Conservation (phyloP, 768 basidiomycete genomes). For the Agrocybe praecox region DNA sequence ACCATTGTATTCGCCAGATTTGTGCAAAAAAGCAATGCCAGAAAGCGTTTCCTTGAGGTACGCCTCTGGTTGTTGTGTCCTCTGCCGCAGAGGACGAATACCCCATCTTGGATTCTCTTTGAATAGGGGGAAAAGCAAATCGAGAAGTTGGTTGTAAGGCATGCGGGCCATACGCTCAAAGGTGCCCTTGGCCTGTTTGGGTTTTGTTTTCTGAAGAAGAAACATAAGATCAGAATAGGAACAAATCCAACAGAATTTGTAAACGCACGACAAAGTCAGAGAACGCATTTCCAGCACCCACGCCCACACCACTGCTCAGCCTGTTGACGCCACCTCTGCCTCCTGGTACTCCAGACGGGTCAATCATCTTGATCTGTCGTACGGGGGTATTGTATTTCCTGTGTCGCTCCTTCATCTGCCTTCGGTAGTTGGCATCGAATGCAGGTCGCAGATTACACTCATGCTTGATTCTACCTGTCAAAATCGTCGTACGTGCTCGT, state of each 20-base stretch:
- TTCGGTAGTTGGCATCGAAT: constrained; percentile 67
- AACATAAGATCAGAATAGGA: constrained; percentile 3
- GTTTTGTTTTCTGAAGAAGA: constrained; percentile 61
- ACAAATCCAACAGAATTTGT: constrained; percentile 4
- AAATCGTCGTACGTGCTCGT: constrained; percentile 74
- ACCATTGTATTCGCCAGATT: constrained; percentile 80
- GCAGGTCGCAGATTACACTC: constrained; percentile 75
- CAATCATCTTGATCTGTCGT: constrained; percentile 73
- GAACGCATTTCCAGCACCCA: constrained; percentile 60
- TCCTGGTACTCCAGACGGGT: constrained; percentile 68
- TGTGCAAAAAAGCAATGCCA: constrained; percentile 77
- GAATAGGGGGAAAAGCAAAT: constrained; percentile 80
- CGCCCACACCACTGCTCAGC: constrained; percentile 74
- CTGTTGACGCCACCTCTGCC: constrained; percentile 77
- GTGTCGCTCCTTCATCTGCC: constrained; percentile 72
- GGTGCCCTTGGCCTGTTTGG: constrained; percentile 64
- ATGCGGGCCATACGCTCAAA: constrained; percentile 93
- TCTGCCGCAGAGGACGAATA: constrained; percentile 74
- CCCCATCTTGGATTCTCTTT: constrained; percentile 81
- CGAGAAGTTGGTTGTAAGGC: constrained; percentile 85
- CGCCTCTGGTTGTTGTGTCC: constrained; percentile 83
- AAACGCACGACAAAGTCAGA: constrained; percentile 64
- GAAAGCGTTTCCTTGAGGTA: constrained; percentile 84
- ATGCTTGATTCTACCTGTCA: constrained; percentile 81
- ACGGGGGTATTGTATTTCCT: constrained; percentile 65